Conservation (phyloP, 169 alveolate species). For the Plasmodium gonderi region DNA sequence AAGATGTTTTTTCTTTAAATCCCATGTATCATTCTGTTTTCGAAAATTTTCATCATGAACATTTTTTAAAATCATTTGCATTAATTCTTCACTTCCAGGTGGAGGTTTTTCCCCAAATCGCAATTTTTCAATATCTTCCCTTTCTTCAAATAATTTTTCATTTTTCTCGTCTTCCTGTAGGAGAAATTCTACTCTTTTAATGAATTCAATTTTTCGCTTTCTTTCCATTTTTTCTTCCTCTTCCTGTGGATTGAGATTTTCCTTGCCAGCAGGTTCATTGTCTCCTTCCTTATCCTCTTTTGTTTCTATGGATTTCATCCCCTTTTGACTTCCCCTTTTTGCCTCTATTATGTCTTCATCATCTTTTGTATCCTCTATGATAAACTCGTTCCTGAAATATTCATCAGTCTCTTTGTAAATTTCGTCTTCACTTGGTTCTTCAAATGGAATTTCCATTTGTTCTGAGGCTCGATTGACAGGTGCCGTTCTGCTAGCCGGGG, state of each 20-base stretch:
- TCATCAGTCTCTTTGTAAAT: neutral
- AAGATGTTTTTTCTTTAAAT: slow-evolving; percentile 31
- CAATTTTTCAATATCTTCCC: slow-evolving; percentile 45
- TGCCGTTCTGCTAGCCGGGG: neutral
- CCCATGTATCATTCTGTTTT: neutral
- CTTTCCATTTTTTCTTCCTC: slow-evolving; percentile 25
- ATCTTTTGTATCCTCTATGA: neutral
- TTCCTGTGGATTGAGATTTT: too few relatives aligned
- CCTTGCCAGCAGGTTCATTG: neutral
- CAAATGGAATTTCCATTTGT: too few relatives aligned
- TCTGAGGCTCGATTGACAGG: neutral
- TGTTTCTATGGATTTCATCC: neutral
- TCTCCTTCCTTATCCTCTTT: neutral
- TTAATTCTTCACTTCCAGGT: slow-evolving; percentile 45
- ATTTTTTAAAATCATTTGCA: slow-evolving; percentile 21
- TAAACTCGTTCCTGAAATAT: neutral
- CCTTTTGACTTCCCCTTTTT: neutral
- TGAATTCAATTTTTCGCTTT: slow-evolving; percentile 32
- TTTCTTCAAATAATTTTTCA: slow-evolving; percentile 19
- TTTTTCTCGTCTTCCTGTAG: slow-evolving; percentile 56
- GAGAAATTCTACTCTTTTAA: slow-evolving; percentile 42
- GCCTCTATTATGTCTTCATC: neutral
- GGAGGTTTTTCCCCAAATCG: slow-evolving; percentile 57
- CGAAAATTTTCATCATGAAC: neutral
- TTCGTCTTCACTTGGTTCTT: neutral